Base-by-base conservation (phyloP, 306 rosid species). In the Vigna nakashimae region DNA sequence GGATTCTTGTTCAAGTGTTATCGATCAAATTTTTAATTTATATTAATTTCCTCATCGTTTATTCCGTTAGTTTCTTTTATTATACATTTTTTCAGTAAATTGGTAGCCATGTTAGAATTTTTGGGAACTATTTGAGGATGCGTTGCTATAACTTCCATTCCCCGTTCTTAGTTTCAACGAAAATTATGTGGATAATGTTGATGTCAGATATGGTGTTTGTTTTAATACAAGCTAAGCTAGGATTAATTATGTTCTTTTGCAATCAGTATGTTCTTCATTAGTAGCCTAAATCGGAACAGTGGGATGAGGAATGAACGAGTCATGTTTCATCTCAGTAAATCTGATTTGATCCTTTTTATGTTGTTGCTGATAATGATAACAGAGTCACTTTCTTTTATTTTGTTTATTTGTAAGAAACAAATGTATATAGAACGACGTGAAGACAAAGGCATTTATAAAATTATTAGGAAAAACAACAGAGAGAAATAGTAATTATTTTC, bases 51-150 rank as follows among this genome's bases (percentile, higher is more conserved):
- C 26, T 51, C 45, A 2, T 26, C n/a, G 34, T 30, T 56, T 49
- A 6, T 65, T 65, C 13, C 10, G 2, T 45, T 36, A 67, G 55
- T 76, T 69, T 72, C 5, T 64, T 55, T 55, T 55, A 32, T 13
- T 3, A 32, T 17, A 76, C 6, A 17, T 43, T 65, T 48, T 51
- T 16, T 28, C 22, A 73, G 5, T 30, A 22, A 22, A 20, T 6
- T 58, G 73, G 51, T 22, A 62, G 45, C 38, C 12, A 30, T 32
- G 12, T 55, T 55, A 11, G 14, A 73, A 6, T 24, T 52, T 62
- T 59, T 6, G 24, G 65, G 17, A 9, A 65, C 68, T 42, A 30
- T 71, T 3, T 63, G 52, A 24, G 36, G 36, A 4, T 32, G 36
- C 6, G 36, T 32, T 3, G 36, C 36, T 32, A 32, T 40, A 40